These are phyloP conservation scores for Liquidambar formosana DNA, from an alignment of 164 flowering plant genomes.

Conservation along the genomic window DNA sequence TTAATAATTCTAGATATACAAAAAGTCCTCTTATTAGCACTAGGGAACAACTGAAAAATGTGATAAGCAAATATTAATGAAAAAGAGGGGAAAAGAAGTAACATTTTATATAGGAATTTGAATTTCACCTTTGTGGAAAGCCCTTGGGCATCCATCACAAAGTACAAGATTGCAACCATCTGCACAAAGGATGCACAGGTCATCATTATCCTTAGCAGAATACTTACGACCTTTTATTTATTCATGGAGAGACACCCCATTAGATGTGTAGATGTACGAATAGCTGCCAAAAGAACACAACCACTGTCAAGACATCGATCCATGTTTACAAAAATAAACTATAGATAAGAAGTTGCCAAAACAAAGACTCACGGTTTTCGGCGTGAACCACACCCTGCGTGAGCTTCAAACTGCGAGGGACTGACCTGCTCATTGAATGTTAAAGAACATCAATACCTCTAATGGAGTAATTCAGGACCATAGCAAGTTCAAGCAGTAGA, in stretches of 20 bases:
- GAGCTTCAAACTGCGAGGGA: constrained; percentile 90
- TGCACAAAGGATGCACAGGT: constrained; percentile 73
- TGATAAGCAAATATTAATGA: too few species aligned
- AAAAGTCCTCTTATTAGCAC: too few species aligned
- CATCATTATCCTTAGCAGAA: constrained; percentile 70
- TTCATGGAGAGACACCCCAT: constrained; percentile 95
- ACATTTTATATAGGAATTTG: background rate
- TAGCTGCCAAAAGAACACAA: constrained; percentile 51
- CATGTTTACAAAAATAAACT: background rate
- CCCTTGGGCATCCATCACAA: constrained; percentile 91
- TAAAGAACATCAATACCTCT: background rate
- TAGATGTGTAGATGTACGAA: constrained; percentile 82
- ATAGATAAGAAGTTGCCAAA: background rate
- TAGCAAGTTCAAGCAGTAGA: constrained; percentile 7
- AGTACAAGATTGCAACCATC: constrained; percentile 82
- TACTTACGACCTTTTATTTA: constrained; percentile 54
- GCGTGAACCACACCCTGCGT: constrained; percentile 95
- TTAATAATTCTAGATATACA: too few species aligned
- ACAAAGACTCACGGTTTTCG: constrained; percentile 82
- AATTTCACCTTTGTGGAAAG: constrained; percentile 64
- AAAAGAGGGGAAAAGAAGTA: background rate
- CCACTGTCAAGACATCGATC: constrained; percentile 2
- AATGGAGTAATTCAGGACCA: background rate
- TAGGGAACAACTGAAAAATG: too few species aligned
- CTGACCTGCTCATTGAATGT: constrained; percentile 64